Percentiles rank a stretch among this genome's conserved stretches.
Evolutionary conservation across 2,329 filamentous ascomycete species (phyloP).

Genomic region (Aspergillus neotritici): DNA sequence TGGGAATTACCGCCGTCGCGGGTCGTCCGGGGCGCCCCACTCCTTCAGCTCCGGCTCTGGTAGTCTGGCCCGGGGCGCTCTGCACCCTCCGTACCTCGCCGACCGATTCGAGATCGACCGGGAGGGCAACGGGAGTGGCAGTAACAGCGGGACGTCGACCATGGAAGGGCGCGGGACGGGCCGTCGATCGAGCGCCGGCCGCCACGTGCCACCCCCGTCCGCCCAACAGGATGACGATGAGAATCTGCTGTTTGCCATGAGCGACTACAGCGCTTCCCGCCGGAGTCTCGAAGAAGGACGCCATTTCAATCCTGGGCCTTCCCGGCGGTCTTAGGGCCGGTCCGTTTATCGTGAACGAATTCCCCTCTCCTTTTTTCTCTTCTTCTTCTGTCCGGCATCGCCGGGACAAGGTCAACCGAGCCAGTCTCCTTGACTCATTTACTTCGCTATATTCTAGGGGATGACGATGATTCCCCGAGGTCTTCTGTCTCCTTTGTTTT

Average conservation of each 20-base stretch:
- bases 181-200: conserved; percentile 31
- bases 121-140: conserved; percentile 36
- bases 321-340: conserved; percentile 29
- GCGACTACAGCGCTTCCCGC: conserved; percentile 39
- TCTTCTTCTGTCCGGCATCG: neutral
- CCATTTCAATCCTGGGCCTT: conserved; percentile 27
- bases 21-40: conserved; percentile 33
- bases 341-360: conserved; percentile 3
- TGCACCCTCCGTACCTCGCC: conserved; percentile 25
- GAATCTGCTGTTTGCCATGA: conserved; percentile 43
- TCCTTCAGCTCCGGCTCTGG: conserved; percentile 38
- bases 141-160: conserved; percentile 34
- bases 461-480: neutral
- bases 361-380: neutral
- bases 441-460: neutral
- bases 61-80: conserved; percentile 34
- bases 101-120: conserved; percentile 34
- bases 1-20: conserved; percentile 32
- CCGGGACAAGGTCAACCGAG: no score
- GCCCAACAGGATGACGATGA: conserved; percentile 38
- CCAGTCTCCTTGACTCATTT: neutral
- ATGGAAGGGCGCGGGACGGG: conserved; percentile 31
- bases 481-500: neutral
- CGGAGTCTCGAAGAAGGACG: conserved; percentile 40
- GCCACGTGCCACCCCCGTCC: conserved; percentile 25